phyloP scores from a whole-genome alignment of 2,329 filamentous ascomycete species.

The Rhynchosporium agropyri region DNA sequence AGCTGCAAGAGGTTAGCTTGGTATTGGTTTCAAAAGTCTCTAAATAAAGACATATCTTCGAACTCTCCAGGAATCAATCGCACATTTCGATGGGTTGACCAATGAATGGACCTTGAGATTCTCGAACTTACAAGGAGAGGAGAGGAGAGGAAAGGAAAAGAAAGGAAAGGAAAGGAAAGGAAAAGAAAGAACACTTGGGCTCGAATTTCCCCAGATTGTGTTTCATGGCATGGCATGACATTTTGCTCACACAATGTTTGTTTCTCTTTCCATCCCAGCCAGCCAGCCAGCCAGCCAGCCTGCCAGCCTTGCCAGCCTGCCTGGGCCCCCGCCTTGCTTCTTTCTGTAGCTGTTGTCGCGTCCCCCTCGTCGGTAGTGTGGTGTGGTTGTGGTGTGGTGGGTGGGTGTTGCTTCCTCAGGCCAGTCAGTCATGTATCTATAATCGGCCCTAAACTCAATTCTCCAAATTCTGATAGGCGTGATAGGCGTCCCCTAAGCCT shows the following conservation, averaged over 20 bases:
- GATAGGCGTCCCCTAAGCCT: not conserved
- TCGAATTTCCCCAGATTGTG: not conserved
- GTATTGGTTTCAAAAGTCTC: no score
- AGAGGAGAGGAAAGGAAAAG: no score
- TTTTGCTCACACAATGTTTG: not conserved
- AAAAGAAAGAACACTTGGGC: no score
- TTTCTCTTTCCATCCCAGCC: constrained; percentile 1
- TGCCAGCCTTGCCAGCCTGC: not conserved
- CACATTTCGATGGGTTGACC: not conserved
- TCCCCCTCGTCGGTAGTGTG: no score
- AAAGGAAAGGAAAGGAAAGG: no score
- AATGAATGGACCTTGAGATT: not conserved
- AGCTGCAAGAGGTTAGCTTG: constrained; percentile 6
- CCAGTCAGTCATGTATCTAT: not conserved
- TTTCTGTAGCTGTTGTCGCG: no score
- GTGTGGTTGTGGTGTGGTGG: no score
- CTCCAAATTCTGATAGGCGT: not conserved
- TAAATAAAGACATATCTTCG: not conserved
- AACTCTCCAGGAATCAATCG: constrained; percentile 2
- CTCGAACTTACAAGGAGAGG: no score
- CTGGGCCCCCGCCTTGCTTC: not conserved
- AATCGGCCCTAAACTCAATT: not conserved
- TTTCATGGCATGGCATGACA: not conserved
- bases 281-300: not conserved
- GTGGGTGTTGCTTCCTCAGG: no score